Conservation (phyloP, 805 yeast species). For the Wickerhamiella musiphila region DNA sequence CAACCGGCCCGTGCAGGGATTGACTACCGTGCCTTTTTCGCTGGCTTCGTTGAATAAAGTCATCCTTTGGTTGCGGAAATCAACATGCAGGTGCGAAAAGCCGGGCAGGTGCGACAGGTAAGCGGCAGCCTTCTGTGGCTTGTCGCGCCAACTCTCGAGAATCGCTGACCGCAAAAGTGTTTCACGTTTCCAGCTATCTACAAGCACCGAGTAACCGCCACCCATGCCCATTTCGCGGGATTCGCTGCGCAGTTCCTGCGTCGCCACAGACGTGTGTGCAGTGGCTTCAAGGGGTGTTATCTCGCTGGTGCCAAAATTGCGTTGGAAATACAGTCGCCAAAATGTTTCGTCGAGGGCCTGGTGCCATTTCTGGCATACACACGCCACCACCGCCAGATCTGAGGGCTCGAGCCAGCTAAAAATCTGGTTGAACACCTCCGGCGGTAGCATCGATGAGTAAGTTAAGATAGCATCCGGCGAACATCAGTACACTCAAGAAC, state of each 20-base stretch:
- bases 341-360: conserved; percentile 16
- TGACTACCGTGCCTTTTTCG: conserved; percentile 17
- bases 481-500: background rate
- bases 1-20: conserved; percentile 18
- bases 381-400: conserved; percentile 14
- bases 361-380: conserved; percentile 19
- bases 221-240: too few relatives aligned
- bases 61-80: conserved; percentile 12
- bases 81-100: conserved; percentile 12
- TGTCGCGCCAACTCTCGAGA: conserved; percentile 16
- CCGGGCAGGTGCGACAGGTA: conserved; percentile 12
- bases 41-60: conserved; percentile 12
- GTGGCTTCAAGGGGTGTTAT: conserved; percentile 13
- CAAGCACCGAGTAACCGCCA: too few relatives aligned
- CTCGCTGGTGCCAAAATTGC: conserved; percentile 12
- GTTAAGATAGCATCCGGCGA: background rate
- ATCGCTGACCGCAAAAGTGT: conserved; percentile 13
- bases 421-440: conserved; percentile 14
- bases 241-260: too few relatives aligned
- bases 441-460: conserved; percentile 8
- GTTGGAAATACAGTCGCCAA: conserved; percentile 17
- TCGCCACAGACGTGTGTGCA: too few relatives aligned
- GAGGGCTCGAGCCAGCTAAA: conserved; percentile 13
- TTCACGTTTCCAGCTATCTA: conserved; percentile 23
- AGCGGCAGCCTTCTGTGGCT: conserved; percentile 13